Conservation (phyloP, 192 early-diverging fungal species). For the Piromyces sp. region DNA sequence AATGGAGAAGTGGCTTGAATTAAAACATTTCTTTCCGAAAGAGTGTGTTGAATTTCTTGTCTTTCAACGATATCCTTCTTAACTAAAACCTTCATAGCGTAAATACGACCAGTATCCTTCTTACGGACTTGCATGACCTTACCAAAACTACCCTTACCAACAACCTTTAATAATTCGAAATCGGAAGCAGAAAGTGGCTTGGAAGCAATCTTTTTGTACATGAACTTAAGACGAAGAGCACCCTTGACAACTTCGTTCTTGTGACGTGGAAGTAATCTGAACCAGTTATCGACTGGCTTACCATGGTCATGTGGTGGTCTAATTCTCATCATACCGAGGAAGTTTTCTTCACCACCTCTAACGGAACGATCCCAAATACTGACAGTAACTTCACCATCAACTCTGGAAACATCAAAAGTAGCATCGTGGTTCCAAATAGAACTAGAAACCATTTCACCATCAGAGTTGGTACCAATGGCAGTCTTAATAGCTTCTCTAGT, state of each 20-base stretch:
- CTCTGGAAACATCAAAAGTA: constrained; percentile 28
- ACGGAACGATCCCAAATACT: constrained; percentile 25
- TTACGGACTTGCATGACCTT: constrained; percentile 66
- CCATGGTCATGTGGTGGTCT: constrained; percentile 20
- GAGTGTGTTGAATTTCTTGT: constrained; percentile 54
- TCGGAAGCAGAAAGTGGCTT: constrained; percentile 25
- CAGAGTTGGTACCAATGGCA: neutral
- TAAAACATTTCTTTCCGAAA: constrained; percentile 59
- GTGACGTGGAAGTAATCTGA: constrained; percentile 16
- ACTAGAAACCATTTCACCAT: constrained; percentile 1
- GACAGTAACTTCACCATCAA: constrained; percentile 24
- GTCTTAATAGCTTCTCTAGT: constrained; percentile 19
- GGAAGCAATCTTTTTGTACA: neutral
- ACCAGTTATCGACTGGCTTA: constrained; percentile 35
- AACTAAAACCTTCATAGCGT: constrained; percentile 66
- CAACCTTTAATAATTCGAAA: constrained; percentile 53
- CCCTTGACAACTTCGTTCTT: too few relatives aligned
- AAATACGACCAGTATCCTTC: constrained; percentile 58
- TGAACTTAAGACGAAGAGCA: too few relatives aligned
- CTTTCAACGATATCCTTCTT: constrained; percentile 58
- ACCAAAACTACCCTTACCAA: constrained; percentile 65
- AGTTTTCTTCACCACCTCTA: constrained; percentile 14
- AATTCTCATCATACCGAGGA: constrained; percentile 31
- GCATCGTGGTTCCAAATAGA: constrained; percentile 33
- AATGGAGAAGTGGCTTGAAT: constrained; percentile 64